These are phyloP conservation scores for Xerocomus amazonicus DNA, from an alignment of 1,284 basidiomycete genomes.

Conservation along the genomic window DNA sequence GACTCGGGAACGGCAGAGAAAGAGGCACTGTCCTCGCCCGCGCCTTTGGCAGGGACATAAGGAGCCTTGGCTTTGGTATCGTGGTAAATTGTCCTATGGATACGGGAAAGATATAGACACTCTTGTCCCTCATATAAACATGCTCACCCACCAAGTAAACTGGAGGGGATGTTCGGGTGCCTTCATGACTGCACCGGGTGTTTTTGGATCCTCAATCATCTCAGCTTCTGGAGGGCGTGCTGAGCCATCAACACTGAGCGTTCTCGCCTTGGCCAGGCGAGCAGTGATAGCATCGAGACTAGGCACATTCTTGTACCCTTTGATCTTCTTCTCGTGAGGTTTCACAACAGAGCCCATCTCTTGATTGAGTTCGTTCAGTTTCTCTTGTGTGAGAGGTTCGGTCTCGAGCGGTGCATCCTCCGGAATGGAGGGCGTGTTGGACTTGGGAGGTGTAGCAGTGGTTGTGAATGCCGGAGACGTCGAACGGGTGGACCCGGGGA, in stretches of 20 bases:
- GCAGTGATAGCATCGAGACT: constrained; percentile 78
- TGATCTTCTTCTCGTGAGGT: constrained; percentile 42
- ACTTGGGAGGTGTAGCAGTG: constrained; percentile 49
- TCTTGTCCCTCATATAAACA: not conserved
- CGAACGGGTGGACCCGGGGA: constrained; percentile 55
- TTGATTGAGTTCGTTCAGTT: constrained; percentile 55
- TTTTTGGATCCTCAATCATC: constrained; percentile 75
- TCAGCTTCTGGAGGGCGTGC: constrained; percentile 69
- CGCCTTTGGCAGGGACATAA: constrained; percentile 39
- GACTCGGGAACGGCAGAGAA: constrained; percentile 46
- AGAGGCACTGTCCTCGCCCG: constrained; percentile 29
- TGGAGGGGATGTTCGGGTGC: constrained; percentile 81
- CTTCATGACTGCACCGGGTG: constrained; percentile 68
- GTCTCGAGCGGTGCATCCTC: constrained; percentile 36
- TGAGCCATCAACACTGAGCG: constrained; percentile 68
- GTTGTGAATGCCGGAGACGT: constrained; percentile 27
- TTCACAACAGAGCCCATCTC: constrained; percentile 35
- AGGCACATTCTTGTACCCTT: constrained; percentile 84
- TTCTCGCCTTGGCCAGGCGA: constrained; percentile 62
- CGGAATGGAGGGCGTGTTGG: constrained; percentile 40
- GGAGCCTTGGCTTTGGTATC: constrained; percentile 78
- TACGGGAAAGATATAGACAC: constrained; percentile 25
- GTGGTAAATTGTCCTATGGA: constrained; percentile 75
- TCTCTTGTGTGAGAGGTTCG: constrained; percentile 59
- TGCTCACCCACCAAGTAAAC: constrained; percentile 66